Evolutionary conservation across 352 stramenopile genomes (phyloP).

Genomic region (Globisporangium abappressorium): DNA sequence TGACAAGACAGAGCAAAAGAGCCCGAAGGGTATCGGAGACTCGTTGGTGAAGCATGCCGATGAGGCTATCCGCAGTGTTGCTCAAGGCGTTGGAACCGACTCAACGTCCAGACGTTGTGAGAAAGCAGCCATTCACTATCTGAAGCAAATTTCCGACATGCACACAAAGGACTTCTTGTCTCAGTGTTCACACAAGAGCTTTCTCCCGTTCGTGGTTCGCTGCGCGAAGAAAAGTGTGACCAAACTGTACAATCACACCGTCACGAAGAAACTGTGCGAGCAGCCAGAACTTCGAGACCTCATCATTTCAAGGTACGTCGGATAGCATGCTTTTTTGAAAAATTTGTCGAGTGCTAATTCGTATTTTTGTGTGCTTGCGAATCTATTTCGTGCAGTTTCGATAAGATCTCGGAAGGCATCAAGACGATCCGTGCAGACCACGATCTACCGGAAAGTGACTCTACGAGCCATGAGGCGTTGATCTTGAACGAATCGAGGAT

Average conservation of each 20-base stretch:
- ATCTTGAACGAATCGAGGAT: conserved; percentile 42
- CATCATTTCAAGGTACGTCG: conserved; percentile 35
- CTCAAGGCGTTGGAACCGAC: conserved; percentile 10
- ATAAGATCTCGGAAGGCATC: conserved; percentile 14
- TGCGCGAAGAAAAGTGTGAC: conserved; percentile 40
- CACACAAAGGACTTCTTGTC: background rate
- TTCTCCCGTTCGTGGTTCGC: conserved; percentile 35
- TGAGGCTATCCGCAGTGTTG: conserved; percentile 2
- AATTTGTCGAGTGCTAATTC: background rate
- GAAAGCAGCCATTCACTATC: conserved; percentile 20
- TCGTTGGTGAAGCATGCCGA: conserved; percentile 2
- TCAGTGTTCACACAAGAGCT: conserved; percentile 14
- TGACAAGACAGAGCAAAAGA: conserved; percentile 2
- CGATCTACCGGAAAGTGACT: conserved; percentile 7
- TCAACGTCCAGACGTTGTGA: conserved; percentile 26
- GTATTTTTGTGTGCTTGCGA: conserved; percentile 9
- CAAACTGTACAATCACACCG: conserved; percentile 42
- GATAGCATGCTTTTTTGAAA: background rate
- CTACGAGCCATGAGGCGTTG: conserved; percentile 25
- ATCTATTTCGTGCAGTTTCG: conserved; percentile 33
- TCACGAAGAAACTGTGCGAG: conserved; percentile 21
- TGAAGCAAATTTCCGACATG: conserved; percentile 32
- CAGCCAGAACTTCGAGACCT: conserved; percentile 30
- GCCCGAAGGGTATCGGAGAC: background rate
- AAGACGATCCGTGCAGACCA: background rate